Percentiles rank a stretch among this genome's conserved stretches.
Conservation (phyloP, 139 green algal species). For the Protoeuglena noctilucae region DNA sequence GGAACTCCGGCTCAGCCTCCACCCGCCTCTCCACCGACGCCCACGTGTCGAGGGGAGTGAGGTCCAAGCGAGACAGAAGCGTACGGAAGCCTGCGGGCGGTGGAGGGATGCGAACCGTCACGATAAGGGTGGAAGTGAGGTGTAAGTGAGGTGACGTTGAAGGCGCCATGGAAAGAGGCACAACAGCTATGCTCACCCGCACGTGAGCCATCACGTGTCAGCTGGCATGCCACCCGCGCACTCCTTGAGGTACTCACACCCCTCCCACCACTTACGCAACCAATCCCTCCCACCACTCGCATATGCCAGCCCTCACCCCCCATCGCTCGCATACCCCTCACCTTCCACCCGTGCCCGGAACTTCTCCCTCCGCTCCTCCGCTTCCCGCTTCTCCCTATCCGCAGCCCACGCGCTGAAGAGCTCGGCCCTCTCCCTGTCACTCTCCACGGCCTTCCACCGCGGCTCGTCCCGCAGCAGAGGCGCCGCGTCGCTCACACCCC, state of each 20-base stretch:
- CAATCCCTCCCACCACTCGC: neutral
- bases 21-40: neutral
- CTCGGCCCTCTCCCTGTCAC: neutral
- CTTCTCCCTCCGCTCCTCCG: neutral
- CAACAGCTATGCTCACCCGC: too few relatives aligned
- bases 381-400: neutral
- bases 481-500: slow-evolving; percentile 25
- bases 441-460: slow-evolving; percentile 27
- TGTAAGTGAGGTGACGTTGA: too few relatives aligned
- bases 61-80: neutral
- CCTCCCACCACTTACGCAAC: too few relatives aligned
- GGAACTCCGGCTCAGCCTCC: neutral
- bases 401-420: neutral
- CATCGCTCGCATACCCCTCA: neutral
- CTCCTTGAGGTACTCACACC: too few relatives aligned
- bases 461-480: slow-evolving; percentile 42
- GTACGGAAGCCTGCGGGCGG: neutral
- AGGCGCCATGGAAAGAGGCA: too few relatives aligned
- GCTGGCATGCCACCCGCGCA: too few relatives aligned
- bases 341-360: slow-evolving; percentile 2
- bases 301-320: neutral
- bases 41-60: too few relatives aligned
- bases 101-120: neutral
- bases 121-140: too few relatives aligned
- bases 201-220: too few relatives aligned